phyloP scores from a whole-genome alignment of 177 flowering plant species.

The Tripterygium wilfordii region DNA sequence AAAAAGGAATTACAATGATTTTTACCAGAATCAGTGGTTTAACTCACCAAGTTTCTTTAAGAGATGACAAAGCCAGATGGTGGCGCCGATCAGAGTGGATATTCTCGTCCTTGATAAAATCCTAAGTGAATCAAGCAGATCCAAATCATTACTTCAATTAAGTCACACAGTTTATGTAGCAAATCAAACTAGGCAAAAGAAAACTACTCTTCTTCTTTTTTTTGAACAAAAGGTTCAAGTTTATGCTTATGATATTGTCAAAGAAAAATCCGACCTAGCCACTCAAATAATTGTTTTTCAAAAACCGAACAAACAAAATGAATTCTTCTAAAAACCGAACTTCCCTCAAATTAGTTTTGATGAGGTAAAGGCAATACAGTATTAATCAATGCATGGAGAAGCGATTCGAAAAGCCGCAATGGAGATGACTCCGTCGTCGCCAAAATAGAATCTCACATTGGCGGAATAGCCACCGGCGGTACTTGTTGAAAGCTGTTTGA shows the following conservation, averaged over 20 bases:
- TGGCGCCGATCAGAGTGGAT: constrained; percentile 24
- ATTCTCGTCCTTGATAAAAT: constrained; percentile 18
- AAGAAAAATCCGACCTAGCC: too few relatives aligned
- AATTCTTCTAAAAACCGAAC: too few relatives aligned
- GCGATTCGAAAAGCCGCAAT: constrained; percentile 44
- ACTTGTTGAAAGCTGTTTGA: constrained; percentile 47
- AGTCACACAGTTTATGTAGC: too few relatives aligned
- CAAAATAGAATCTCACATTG: constrained; percentile 67
- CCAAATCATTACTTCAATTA: too few relatives aligned
- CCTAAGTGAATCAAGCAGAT: constrained; percentile 26
- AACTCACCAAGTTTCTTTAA: constrained; percentile 63
- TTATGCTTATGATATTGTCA: too few relatives aligned
- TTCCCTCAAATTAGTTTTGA: too few relatives aligned
- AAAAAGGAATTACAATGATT: background rate
- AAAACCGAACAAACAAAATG: too few relatives aligned
- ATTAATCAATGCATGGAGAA: constrained; percentile 40
- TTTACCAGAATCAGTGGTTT: constrained; percentile 2
- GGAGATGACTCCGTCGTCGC: constrained; percentile 49
- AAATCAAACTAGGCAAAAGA: too few relatives aligned
- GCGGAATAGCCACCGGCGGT: constrained; percentile 62
- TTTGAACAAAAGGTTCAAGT: too few relatives aligned
- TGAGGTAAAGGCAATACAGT: constrained; percentile 25
- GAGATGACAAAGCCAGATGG: constrained; percentile 52
- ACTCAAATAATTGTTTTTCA: too few relatives aligned
- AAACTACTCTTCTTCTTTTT: too few relatives aligned